Conservation (phyloP, 257 asterid genomes). For the Capsicum rhomboideum region DNA sequence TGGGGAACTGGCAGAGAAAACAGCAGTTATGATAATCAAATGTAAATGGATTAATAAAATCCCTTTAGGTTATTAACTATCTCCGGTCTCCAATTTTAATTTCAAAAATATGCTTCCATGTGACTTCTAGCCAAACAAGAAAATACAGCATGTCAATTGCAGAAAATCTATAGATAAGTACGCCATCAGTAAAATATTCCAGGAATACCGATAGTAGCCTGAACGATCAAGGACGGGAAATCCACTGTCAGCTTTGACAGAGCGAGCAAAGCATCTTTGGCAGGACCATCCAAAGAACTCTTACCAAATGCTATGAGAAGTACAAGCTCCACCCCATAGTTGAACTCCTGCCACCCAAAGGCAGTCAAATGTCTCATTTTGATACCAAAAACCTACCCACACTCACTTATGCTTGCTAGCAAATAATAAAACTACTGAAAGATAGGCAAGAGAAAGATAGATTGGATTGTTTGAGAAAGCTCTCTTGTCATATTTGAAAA, state of each 20-base stretch:
- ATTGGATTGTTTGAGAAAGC: background rate
- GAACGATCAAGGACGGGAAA: slow-evolving; percentile 68
- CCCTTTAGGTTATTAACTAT: background rate
- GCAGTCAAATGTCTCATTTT: background rate
- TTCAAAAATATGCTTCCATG: background rate
- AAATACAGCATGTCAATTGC: background rate
- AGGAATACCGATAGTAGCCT: slow-evolving; percentile 58
- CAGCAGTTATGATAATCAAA: background rate
- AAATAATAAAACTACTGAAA: background rate
- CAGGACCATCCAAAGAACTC: slow-evolving; percentile 46
- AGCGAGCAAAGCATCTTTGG: slow-evolving; percentile 58
- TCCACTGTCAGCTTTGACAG: slow-evolving; percentile 38
- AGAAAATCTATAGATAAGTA: background rate
- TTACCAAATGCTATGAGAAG: slow-evolving; percentile 48
- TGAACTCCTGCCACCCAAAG: slow-evolving; percentile 62
- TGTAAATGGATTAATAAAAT: background rate
- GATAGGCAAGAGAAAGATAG: background rate
- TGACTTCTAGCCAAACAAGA: background rate
- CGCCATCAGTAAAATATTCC: background rate
- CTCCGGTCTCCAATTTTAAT: background rate
- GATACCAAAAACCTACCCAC: background rate
- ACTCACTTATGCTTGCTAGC: background rate
- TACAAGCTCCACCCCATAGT: slow-evolving; percentile 62
- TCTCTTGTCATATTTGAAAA: background rate
- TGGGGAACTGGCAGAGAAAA: background rate